Conservation (phyloP, 1,284 basidiomycete genomes). For the Ganoderma multipileum region DNA sequence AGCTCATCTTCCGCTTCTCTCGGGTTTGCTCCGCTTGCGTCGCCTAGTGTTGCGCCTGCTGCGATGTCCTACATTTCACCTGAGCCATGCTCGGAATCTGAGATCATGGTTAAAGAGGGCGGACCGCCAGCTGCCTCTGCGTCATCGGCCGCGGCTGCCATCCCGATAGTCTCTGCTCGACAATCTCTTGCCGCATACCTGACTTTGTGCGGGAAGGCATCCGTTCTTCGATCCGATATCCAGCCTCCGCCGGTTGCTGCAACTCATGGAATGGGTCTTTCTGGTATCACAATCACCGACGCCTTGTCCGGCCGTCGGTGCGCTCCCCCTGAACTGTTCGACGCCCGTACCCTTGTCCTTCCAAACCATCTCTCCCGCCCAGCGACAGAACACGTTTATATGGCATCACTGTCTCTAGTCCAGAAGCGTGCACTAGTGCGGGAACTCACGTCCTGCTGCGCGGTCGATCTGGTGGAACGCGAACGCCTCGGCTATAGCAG, state of each 20-base stretch:
- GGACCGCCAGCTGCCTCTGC: too few species aligned
- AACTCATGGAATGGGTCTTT: not conserved
- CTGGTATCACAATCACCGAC: not conserved
- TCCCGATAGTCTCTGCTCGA: constrained; percentile 16
- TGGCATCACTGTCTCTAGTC: constrained; percentile 70
- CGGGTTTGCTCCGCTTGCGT: not conserved
- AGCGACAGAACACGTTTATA: constrained; percentile 60
- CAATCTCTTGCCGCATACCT: constrained; percentile 32
- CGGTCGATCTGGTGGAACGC: constrained; percentile 67
- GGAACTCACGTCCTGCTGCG: constrained; percentile 52
- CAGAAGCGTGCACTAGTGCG: constrained; percentile 68
- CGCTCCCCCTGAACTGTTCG: constrained; percentile 52
- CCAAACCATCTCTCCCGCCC: constrained; percentile 45
- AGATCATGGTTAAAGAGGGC: not conserved
- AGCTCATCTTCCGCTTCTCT: not conserved
- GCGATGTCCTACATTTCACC: not conserved
- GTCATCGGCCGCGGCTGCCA: not conserved
- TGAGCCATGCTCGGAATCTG: not conserved
- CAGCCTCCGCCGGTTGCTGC: not conserved
- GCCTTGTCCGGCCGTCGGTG: constrained; percentile 11
- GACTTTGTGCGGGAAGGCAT: constrained; percentile 27
- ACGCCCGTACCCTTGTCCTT: constrained; percentile 55
- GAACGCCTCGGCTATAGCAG: constrained; percentile 47
- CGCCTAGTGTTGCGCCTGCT: not conserved
- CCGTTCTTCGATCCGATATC: not conserved